These are phyloP conservation scores for Neonectria ditissima DNA, from an alignment of 2,329 filamentous ascomycete genomes.

Conservation along the genomic window DNA sequence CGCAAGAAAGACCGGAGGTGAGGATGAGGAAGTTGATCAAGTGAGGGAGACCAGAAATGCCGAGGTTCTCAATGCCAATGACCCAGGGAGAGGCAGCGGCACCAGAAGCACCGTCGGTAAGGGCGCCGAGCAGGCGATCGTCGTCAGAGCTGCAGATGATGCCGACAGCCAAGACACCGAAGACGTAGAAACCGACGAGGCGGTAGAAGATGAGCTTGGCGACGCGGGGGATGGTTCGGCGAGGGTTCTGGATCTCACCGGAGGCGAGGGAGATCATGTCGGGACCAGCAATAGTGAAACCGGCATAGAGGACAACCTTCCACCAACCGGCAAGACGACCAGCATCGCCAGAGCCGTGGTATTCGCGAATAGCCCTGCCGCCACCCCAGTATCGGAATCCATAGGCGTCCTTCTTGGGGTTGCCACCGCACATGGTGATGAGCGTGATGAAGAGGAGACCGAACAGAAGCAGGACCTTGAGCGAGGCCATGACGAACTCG, in stretches of 20 bases:
- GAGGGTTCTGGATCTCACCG: slow-evolving; percentile 73
- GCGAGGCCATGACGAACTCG: slow-evolving; percentile 68
- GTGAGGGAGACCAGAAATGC: slow-evolving; percentile 63
- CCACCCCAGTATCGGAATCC: slow-evolving; percentile 71
- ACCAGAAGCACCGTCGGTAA: slow-evolving; percentile 64
- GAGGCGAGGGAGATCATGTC: slow-evolving; percentile 71
- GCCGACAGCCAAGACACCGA: slow-evolving; percentile 68
- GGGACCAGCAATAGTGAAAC: slow-evolving; percentile 75
- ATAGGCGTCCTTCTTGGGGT: slow-evolving; percentile 71
- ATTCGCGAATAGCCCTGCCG: slow-evolving; percentile 49
- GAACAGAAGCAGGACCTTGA: slow-evolving; percentile 61
- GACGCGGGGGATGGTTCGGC: slow-evolving; percentile 73
- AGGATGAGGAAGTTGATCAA: slow-evolving; percentile 73
- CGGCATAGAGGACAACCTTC: slow-evolving; percentile 71
- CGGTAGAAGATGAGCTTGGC: slow-evolving; percentile 82
- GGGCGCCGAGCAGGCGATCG: slow-evolving; percentile 52
- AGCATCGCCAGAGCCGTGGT: slow-evolving; percentile 59
- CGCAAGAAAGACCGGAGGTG: slow-evolving; percentile 59
- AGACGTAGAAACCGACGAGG: slow-evolving; percentile 77
- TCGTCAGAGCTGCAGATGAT: slow-evolving; percentile 66
- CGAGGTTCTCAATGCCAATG: slow-evolving; percentile 67
- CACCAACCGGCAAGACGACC: slow-evolving; percentile 72
- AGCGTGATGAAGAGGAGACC: slow-evolving; percentile 73
- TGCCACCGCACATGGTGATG: slow-evolving; percentile 76
- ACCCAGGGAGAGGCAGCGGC: slow-evolving; percentile 71